These are phyloP conservation scores for Phytophthora pini DNA, from an alignment of 352 stramenopile species.

Conservation along the genomic window DNA sequence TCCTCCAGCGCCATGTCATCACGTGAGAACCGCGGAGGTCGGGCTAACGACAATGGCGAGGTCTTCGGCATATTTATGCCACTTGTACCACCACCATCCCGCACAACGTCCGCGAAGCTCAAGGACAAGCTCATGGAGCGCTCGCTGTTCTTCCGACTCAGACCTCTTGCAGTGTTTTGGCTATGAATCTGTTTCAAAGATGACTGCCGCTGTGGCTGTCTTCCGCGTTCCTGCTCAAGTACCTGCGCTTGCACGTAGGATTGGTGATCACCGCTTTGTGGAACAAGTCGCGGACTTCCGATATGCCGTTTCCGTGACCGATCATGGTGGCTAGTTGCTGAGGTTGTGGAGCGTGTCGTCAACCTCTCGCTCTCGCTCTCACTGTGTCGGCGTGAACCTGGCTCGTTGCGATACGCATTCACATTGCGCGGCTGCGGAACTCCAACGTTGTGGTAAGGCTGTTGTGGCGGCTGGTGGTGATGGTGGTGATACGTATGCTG, in stretches of 20 bases:
- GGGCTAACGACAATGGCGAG: slow-evolving; percentile 51
- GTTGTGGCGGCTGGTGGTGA: slow-evolving; percentile 37
- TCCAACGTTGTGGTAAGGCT: slow-evolving; percentile 34
- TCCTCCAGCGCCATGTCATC: slow-evolving; percentile 69
- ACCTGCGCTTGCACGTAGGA: slow-evolving; percentile 11
- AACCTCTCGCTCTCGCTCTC: slow-evolving; percentile 74
- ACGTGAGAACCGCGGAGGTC: slow-evolving; percentile 50
- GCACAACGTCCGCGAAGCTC: slow-evolving; percentile 88
- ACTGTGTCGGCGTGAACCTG: slow-evolving; percentile 60
- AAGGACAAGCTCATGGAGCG: slow-evolving; percentile 89
- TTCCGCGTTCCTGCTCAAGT: slow-evolving; percentile 17
- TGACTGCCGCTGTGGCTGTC: slow-evolving; percentile 23
- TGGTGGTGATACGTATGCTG: slow-evolving; percentile 45
- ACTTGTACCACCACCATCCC: slow-evolving; percentile 50
- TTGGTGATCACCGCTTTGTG: slow-evolving; percentile 28
- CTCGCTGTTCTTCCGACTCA: slow-evolving; percentile 67
- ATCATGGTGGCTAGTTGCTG: slow-evolving; percentile 57
- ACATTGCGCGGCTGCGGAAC: slow-evolving; percentile 25
- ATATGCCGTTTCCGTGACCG: slow-evolving; percentile 37
- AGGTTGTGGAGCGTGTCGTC: slow-evolving; percentile 62
- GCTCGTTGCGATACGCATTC: slow-evolving; percentile 35
- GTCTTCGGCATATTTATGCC: slow-evolving; percentile 41
- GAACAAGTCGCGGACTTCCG: slow-evolving; percentile 55
- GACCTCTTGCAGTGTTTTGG: slow-evolving; percentile 29
- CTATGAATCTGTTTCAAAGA: slow-evolving; percentile 33